A percentile compares a stretch with the other conserved stretches of the same genome.
phyloP scores from a whole-genome alignment of 169 alveolate genomes.

The Sarcocystis neurona region DNA sequence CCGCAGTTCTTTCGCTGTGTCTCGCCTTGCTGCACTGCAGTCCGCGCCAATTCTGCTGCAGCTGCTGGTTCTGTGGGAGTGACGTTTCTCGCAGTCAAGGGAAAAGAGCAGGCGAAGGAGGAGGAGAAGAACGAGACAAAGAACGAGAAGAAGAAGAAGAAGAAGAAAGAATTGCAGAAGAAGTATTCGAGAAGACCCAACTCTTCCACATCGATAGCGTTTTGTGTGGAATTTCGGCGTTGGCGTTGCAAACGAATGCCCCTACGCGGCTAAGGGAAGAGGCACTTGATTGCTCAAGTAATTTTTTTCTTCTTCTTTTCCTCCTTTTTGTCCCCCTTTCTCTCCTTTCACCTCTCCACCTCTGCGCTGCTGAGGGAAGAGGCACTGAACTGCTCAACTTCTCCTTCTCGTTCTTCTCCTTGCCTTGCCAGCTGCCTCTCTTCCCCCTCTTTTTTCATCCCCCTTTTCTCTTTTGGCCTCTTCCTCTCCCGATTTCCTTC shows the following conservation, averaged over 20 bases:
- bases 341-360: no score
- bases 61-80: no score
- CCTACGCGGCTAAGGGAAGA: constrained; percentile 79
- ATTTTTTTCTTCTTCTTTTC: background rate
- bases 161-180: constrained; percentile 65
- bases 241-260: constrained; percentile 86
- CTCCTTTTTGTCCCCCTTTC: background rate
- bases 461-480: background rate
- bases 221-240: constrained; percentile 86
- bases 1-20: no score
- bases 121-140: no score
- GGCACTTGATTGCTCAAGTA: constrained; percentile 57
- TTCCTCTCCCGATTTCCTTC: background rate
- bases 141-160: no score
- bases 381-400: no score
- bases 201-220: constrained; percentile 83
- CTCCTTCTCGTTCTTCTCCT: no score
- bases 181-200: constrained; percentile 71
- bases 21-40: no score
- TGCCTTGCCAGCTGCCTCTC: background rate
- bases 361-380: no score
- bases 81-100: no score
- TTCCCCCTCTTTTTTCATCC: background rate
- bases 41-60: no score
- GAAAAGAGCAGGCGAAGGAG: no score